These are phyloP conservation scores for Domatiomyces globalis DNA, from an alignment of 2,329 filamentous ascomycete genomes.

Conservation along the genomic window DNA sequence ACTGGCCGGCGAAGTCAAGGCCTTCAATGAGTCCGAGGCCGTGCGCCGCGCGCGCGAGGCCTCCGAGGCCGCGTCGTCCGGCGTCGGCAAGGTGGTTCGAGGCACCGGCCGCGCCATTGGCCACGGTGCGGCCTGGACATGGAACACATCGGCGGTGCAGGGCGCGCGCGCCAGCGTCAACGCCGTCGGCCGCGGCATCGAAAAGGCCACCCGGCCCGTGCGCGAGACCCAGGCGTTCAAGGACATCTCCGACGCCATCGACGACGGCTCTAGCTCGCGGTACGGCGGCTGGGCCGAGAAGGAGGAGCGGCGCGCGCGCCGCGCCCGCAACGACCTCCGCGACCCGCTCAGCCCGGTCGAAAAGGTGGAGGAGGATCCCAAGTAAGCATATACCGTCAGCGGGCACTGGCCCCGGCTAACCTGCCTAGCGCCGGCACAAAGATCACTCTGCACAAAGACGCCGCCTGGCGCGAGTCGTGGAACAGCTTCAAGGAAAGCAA, in stretches of 20 bases:
- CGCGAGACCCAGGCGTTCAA: constrained; percentile 91
- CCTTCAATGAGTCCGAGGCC: constrained; percentile 85
- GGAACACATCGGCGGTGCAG: constrained; percentile 89
- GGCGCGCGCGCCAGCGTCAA: constrained; percentile 76
- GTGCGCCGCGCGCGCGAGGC: constrained; percentile 74
- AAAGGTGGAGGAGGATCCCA: constrained; percentile 64
- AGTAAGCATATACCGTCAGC: constrained; percentile 48
- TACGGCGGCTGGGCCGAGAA: constrained; percentile 97
- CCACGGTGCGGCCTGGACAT: constrained; percentile 87
- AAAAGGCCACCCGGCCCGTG: constrained; percentile 89
- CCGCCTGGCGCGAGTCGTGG: constrained; percentile 98
- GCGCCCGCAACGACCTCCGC: constrained; percentile 58
- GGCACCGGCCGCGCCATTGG: constrained; percentile 75
- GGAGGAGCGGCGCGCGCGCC: constrained; percentile 71
- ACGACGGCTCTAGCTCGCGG: constrained; percentile 87
- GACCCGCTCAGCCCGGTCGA: constrained; percentile 41
- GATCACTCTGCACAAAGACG: constrained; percentile 89
- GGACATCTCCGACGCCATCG: constrained; percentile 83
- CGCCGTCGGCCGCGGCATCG: constrained; percentile 70
- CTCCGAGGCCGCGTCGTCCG: constrained; percentile 73
- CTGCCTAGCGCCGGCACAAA: constrained; percentile 70
- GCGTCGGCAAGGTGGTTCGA: constrained; percentile 69
- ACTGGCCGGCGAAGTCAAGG: constrained; percentile 71
- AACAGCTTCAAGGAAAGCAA: constrained; percentile 83
- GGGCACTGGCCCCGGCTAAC: constrained; percentile 4